A percentile compares a stretch with the other conserved stretches of the same genome.
phyloP scores from a whole-genome alignment of 148 eudicot genomes.

The Selenicereus undatus region DNA sequence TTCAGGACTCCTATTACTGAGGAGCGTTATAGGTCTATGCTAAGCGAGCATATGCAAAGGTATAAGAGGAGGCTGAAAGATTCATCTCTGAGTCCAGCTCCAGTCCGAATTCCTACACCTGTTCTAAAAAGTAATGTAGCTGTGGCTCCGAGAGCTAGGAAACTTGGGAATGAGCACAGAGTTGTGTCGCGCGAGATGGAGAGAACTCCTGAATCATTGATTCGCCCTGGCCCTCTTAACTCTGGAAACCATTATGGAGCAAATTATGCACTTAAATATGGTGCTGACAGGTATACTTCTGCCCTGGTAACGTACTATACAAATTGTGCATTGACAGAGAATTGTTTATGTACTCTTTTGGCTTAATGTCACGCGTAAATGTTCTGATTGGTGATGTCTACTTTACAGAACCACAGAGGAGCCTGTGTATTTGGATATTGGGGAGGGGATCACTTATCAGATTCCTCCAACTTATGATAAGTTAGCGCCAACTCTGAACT shows the following conservation, averaged over 20 bases:
- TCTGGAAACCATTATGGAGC: slow-evolving; percentile 44
- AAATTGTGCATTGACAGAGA: slow-evolving; percentile 9
- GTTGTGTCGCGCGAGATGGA: slow-evolving; percentile 53
- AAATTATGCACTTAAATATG: slow-evolving; percentile 48
- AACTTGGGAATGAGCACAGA: slow-evolving; percentile 44
- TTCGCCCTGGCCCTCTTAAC: slow-evolving; percentile 38
- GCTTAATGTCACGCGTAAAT: not conserved
- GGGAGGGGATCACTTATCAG: slow-evolving; percentile 76
- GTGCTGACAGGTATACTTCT: slow-evolving; percentile 55
- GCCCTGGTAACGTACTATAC: not conserved
- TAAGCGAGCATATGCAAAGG: slow-evolving; percentile 86
- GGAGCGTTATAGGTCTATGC: slow-evolving; percentile 77
- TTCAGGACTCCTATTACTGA: slow-evolving; percentile 53
- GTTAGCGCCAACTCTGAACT: slow-evolving; percentile 60
- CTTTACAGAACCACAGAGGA: slow-evolving; percentile 59
- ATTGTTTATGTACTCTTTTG: slow-evolving; percentile 2
- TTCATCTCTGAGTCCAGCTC: slow-evolving; percentile 51
- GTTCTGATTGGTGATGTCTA: slow-evolving; percentile 11
- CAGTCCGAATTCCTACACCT: slow-evolving; percentile 43
- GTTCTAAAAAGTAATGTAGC: slow-evolving; percentile 40
- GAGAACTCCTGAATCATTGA: slow-evolving; percentile 40
- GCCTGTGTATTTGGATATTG: slow-evolving; percentile 77
- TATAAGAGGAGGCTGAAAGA: slow-evolving; percentile 70
- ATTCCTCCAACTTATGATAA: slow-evolving; percentile 86
- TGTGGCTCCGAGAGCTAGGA: slow-evolving; percentile 46